Evolutionary conservation across 2,329 filamentous ascomycete genomes (phyloP), one percentile per base, ranked within the genome.

Genomic region (Sporothrix inflata): DNA sequence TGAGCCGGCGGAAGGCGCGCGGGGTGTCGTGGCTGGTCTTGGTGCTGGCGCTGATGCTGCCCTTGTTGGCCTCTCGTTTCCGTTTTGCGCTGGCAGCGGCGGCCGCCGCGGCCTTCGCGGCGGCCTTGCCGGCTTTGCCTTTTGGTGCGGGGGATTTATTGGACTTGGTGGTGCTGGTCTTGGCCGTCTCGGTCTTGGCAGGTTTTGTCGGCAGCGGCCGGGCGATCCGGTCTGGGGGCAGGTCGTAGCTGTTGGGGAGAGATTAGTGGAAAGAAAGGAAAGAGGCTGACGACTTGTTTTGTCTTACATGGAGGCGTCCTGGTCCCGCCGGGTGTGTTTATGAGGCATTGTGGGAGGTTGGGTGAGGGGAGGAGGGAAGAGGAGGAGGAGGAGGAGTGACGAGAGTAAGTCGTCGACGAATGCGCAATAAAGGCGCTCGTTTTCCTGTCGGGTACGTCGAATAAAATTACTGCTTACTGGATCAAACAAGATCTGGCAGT

Each of bases 1-100:
- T 96, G 74, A 98, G 83, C 14, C 94, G 90, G 74, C 89, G 89
- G 81, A 99, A 99, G 1, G 92, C 93, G 76, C 93, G 92, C 0
- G 96, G 96, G 1, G 92, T 94, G 82, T 98, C 96, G 79, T 97
- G 90, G 51, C 87, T 24, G 24, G 66, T 3, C 47, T 74, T 74
- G 55, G 55, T 38, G 3, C 21, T 53, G 4, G 55, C 65, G 5
- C 84, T 40, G 19, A 73, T 21, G 80, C 81, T 68, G 80, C 27
- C 71, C 38, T 66, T 70, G 27, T 57, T 77, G 60, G 75, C 77
- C 45, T 79, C 80, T 73, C 82, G 79, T 82, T 85, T 90, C 82
- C 82, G 83, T 76, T 86, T 86, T 75, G 79, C 81, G 85, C 77
- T 83, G 70, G 60, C 11, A 1, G 24, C 16, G 1, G 24, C 27